A percentile compares a stretch with the other conserved stretches of the same genome.
phyloP scores from a whole-genome alignment of 257 asterid genomes.

The Petrea volubilis region DNA sequence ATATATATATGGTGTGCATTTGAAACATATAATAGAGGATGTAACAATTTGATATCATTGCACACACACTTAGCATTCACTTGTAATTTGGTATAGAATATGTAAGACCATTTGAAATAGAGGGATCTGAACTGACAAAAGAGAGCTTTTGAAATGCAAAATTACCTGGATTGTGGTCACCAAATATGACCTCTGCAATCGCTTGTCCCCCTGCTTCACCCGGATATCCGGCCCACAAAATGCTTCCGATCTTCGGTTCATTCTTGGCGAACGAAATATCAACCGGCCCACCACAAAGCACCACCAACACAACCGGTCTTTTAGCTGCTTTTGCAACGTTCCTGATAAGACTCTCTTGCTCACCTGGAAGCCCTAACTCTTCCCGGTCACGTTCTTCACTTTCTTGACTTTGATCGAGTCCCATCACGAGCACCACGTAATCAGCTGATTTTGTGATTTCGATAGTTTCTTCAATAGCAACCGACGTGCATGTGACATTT shows the following conservation, averaged over 20 bases:
- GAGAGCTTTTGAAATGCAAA: not conserved
- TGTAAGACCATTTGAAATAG: no score
- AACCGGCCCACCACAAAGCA: slow-evolving; percentile 74
- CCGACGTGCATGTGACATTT: slow-evolving; percentile 45
- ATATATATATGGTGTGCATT: no score
- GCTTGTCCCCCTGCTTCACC: slow-evolving; percentile 81
- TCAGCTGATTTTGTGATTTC: slow-evolving; percentile 44
- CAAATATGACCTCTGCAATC: slow-evolving; percentile 65
- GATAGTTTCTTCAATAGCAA: slow-evolving; percentile 21
- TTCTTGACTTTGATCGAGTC: slow-evolving; percentile 60
- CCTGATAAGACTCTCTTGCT: slow-evolving; percentile 46
- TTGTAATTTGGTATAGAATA: no score
- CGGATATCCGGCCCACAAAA: slow-evolving; percentile 85
- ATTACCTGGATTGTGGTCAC: slow-evolving; percentile 77
- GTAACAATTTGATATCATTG: no score
- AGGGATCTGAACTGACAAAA: no score
- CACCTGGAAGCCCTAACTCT: slow-evolving; percentile 58
- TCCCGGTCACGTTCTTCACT: slow-evolving; percentile 60
- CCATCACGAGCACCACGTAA: slow-evolving; percentile 65
- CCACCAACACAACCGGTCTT: slow-evolving; percentile 54
- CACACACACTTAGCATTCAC: no score
- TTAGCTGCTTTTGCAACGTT: slow-evolving; percentile 55
- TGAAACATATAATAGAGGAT: no score
- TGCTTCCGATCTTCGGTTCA: slow-evolving; percentile 55
- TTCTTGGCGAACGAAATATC: slow-evolving; percentile 69